A percentile compares a stretch with the other conserved stretches of the same genome.
Conservation (phyloP, 208 protist genomes). For the Wallacemonas sp. region DNA sequence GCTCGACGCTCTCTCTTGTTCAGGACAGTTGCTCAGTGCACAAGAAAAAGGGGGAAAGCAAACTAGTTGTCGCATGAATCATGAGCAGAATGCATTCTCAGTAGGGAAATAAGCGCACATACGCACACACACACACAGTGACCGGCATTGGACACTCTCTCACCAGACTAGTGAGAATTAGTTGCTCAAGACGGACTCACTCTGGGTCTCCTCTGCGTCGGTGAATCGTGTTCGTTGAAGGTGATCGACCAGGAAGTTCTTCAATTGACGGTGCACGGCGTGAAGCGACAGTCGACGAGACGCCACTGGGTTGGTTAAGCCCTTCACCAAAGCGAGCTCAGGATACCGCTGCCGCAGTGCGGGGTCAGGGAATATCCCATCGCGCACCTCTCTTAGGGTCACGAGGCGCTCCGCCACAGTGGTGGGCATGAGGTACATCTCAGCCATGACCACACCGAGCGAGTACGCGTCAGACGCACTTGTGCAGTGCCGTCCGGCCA, state of each 20-base stretch:
- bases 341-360: conserved; percentile 43
- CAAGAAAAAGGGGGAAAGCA: neutral
- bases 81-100: neutral
- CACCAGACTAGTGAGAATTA: neutral
- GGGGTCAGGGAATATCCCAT: conserved; percentile 34
- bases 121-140: neutral
- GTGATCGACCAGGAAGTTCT: neutral
- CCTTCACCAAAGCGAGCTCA: conserved; percentile 54
- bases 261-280: conserved; percentile 1
- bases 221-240: neutral
- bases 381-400: conserved; percentile 52
- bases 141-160: neutral
- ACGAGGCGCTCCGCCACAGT: conserved; percentile 72
- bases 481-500: conserved; percentile 54
- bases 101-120: neutral
- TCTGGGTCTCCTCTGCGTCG: neutral
- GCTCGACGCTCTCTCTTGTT: too few species aligned
- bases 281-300: conserved; percentile 20
- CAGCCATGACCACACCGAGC: conserved; percentile 66
- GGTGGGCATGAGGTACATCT: conserved; percentile 82
- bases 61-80: neutral
- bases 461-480: conserved; percentile 68
- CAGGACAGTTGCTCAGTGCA: too few species aligned
- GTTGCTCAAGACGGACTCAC: neutral
- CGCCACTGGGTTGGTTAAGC: conserved; percentile 29